A percentile compares a stretch with the other conserved stretches of the same genome.
Evolutionary conservation across 2,329 filamentous ascomycete genomes (phyloP).

Genomic region (Pestalotiopsis sp.): DNA sequence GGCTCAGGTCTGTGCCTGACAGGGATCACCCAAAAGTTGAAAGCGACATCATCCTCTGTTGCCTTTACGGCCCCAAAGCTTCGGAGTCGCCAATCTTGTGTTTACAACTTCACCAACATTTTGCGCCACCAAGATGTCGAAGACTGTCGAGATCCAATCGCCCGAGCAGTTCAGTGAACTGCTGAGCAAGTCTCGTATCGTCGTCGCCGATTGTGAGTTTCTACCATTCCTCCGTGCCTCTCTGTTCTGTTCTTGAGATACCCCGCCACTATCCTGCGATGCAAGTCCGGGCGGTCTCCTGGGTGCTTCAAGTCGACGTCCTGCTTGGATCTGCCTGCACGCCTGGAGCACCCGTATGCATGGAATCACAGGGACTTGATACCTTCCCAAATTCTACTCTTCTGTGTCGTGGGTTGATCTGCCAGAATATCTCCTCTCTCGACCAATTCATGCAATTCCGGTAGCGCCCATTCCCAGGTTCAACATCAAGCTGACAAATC

Average conservation of each 20-base stretch:
- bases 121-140: constrained; percentile 41
- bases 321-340: neutral
- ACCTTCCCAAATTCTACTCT: neutral
- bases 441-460: neutral
- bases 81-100: neutral
- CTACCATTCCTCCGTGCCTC: constrained; percentile 8
- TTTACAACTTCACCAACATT: constrained; percentile 7
- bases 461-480: neutral
- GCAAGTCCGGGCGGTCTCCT: neutral
- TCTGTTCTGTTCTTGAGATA: constrained; percentile 15
- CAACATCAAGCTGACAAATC: constrained; percentile 8
- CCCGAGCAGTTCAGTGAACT: constrained; percentile 67
- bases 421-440: neutral
- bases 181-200: constrained; percentile 73
- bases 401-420: neutral
- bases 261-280: constrained; percentile 31
- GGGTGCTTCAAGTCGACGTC: neutral
- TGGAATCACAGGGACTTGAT: neutral
- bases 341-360: neutral
- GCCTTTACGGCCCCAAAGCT: neutral
- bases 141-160: constrained; percentile 52
- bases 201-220: constrained; percentile 85
- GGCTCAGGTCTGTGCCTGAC: constrained; percentile 10
- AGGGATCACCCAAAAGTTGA: constrained; percentile 12
- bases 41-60: constrained; percentile 10